Percentiles rank a stretch among this genome's conserved stretches.
These are phyloP conservation scores for Phytophthora cactorum DNA, from an alignment of 352 stramenopile genomes.

Conservation along the genomic window DNA sequence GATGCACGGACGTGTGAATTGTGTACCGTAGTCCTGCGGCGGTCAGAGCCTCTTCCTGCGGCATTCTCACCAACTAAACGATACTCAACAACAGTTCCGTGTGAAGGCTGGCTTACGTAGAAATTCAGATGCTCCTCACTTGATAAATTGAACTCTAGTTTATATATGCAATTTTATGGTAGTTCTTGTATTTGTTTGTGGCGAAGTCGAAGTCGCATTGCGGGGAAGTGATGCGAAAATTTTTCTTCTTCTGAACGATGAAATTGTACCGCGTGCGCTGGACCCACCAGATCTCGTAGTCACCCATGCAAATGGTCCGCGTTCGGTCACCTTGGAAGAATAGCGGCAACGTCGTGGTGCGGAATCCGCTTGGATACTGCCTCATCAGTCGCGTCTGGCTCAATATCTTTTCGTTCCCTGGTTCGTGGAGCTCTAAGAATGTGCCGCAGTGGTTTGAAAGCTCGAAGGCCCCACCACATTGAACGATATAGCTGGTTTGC, in stretches of 20 bases:
- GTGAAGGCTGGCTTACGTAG: constrained; percentile 28
- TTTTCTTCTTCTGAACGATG: constrained; percentile 86
- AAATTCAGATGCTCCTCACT: neutral
- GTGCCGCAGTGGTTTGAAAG: constrained; percentile 85
- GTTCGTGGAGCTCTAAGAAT: constrained; percentile 86
- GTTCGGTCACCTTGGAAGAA: constrained; percentile 69
- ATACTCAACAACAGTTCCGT: constrained; percentile 12
- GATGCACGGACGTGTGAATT: constrained; percentile 58
- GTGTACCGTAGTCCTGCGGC: constrained; percentile 49
- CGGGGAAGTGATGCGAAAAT: constrained; percentile 61
- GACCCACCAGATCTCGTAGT: constrained; percentile 91
- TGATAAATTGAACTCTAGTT: neutral
- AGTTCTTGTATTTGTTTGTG: constrained; percentile 83
- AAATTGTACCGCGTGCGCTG: constrained; percentile 82
- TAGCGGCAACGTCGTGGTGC: constrained; percentile 75
- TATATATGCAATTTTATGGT: constrained; percentile 39
- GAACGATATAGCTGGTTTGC: constrained; percentile 79
- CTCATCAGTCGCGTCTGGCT: constrained; percentile 72
- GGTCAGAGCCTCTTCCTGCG: constrained; percentile 4
- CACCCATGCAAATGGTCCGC: constrained; percentile 70
- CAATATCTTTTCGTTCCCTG: constrained; percentile 66
- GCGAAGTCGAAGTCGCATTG: constrained; percentile 83
- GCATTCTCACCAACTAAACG: constrained; percentile 29
- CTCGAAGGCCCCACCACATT: constrained; percentile 71
- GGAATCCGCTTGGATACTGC: constrained; percentile 78